Evolutionary conservation across 192 early-diverging fungal species (phyloP), one percentile per base, ranked within the genome.

Genomic region (Globomyces pollinis-pini): DNA sequence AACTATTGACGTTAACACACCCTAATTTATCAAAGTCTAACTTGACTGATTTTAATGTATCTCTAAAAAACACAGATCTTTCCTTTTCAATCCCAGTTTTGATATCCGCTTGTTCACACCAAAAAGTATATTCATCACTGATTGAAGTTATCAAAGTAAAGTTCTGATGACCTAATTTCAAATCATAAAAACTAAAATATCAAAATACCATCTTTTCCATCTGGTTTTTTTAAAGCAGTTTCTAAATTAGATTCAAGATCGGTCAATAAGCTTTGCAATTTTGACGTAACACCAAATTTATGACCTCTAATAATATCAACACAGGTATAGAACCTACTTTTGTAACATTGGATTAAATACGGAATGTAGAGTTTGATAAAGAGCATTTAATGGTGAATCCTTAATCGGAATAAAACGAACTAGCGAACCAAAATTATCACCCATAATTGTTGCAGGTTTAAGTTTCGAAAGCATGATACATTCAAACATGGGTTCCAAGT

Each of bases 281-380:
- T 59, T 6, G 64, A 6, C 34, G 23, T 64, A 51, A 69, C 21
- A 9, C 45, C 45, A 50, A 53, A 31, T 23, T 30, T 64, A n/a
- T 0, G 29, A 2, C 49, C 62, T 68, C n/a, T n/a, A n/a, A n/a
- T n/a, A n/a, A n/a, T n/a, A n/a, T n/a, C n/a, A n/a, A n/a, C n/a
- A n/a, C n/a, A n/a, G n/a, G n/a, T n/a, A n/a, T n/a, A n/a, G n/a
- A n/a, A n/a, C n/a, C n/a, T n/a, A n/a, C n/a, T 72, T 75, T 11
- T 64, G 24, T n/a, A 75, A 38, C 31, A 70, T 36, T 7, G 73
- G 73, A 13, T 70, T 52, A 47, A 61, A 75, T 6, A 64, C 44
- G 33, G 38, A 44, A 43, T 75, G 73, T 23, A 75, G 51, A 13
- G 61, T 24, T 33, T 61, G 54, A 36, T 73, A 75, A 3, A 75